Conservation (phyloP, 1,284 basidiomycete genomes). For the Moniliella sp. region DNA sequence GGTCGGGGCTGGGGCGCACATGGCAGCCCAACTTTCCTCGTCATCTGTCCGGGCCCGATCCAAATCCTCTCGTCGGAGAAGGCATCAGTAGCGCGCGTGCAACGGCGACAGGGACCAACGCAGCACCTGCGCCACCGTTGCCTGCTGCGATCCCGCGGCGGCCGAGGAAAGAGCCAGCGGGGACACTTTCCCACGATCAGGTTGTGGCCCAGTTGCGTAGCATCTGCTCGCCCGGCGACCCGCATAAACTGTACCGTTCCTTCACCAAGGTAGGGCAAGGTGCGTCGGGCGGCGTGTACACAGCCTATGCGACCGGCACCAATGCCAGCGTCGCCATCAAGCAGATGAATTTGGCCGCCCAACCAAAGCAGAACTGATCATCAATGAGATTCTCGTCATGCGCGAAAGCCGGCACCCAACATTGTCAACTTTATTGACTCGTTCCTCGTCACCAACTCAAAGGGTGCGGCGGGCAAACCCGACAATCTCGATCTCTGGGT, state of each 20-base stretch:
- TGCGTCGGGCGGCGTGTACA: slow-evolving; percentile 91
- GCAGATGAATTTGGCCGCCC: slow-evolving; percentile 98
- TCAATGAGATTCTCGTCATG: slow-evolving; percentile 99
- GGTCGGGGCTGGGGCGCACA: too few relatives aligned
- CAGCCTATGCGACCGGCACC: slow-evolving; percentile 82
- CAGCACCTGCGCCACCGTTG: too few relatives aligned
- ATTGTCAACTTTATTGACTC: slow-evolving; percentile 99
- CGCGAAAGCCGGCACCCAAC: slow-evolving; percentile 77
- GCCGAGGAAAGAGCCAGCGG: slow-evolving; percentile 6
- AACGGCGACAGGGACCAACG: too few relatives aligned
- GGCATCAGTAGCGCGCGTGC: too few relatives aligned
- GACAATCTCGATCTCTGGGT: slow-evolving; percentile 97
- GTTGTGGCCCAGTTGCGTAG: slow-evolving; percentile 71
- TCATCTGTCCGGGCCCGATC: too few relatives aligned
- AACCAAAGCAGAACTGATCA: slow-evolving; percentile 99
- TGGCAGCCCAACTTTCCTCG: too few relatives aligned
- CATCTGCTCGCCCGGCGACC: slow-evolving; percentile 93
- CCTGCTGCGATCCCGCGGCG: too few relatives aligned
- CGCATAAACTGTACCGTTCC: slow-evolving; percentile 72
- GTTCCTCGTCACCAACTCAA: too few relatives aligned
- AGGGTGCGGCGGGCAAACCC: too few relatives aligned
- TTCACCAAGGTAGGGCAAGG: slow-evolving; percentile 93
- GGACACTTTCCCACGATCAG: slow-evolving; percentile 36
- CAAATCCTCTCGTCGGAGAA: too few relatives aligned
- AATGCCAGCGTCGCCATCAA: slow-evolving; percentile 92